phyloP scores from a whole-genome alignment of 371 early-diverging fungal species.

The Scutellospora calospora region DNA sequence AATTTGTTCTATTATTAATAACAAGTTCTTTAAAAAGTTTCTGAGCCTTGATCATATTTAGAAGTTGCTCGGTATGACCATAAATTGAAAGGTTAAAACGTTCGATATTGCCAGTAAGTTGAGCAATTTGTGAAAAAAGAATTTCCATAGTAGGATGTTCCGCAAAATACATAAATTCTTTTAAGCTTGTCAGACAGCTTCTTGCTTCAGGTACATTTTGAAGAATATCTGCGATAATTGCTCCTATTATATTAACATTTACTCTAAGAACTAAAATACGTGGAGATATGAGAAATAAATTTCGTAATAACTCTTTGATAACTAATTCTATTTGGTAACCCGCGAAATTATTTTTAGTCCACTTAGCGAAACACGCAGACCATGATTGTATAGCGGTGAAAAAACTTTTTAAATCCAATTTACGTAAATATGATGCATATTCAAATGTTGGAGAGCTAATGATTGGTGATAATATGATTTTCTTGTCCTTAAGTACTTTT shows the following conservation, averaged over 20 bases:
- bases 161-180: constrained; percentile 6
- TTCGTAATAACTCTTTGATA: constrained; percentile 17
- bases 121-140: background rate
- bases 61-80: background rate
- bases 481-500: background rate
- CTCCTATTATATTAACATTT: background rate
- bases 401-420: constrained; percentile 9
- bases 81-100: constrained; percentile 8
- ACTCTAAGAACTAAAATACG: constrained; percentile 8
- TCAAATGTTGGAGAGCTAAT: background rate
- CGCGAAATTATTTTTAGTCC: background rate
- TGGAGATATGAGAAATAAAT: constrained; percentile 8
- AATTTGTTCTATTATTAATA: constrained; percentile 11
- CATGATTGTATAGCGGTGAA: background rate
- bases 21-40: constrained; percentile 3
- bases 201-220: background rate
- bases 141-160: constrained; percentile 12
- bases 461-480: background rate
- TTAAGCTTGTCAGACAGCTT: constrained; percentile 7
- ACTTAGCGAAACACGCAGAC: background rate
- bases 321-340: background rate
- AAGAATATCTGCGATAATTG: background rate
- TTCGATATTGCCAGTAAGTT: background rate
- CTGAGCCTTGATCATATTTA: background rate
- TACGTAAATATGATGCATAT: background rate